Base-by-base conservation (phyloP, 768 basidiomycete genomes). In the Paxillus rubicundulus region DNA sequence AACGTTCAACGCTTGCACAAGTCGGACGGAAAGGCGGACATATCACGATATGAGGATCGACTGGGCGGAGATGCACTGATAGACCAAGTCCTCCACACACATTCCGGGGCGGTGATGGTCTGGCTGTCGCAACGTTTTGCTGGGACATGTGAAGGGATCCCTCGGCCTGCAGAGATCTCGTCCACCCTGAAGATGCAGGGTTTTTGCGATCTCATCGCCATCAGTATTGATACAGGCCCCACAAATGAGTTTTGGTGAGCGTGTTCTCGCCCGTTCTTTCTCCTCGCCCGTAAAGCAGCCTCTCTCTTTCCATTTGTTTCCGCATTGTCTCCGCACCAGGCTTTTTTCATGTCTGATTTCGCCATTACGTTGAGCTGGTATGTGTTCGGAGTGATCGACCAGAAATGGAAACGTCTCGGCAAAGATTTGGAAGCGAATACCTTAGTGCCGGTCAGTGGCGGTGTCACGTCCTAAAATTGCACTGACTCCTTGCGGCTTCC, bases 271-370 rank as follows among this genome's bases (percentile, higher is more conserved):
- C 65, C 62, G 62, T 51, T 61, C 61, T 65, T 64, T 56, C 54
- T 54, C 65, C 64, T 50, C 49, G 3, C 7, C 17, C 40, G 12
- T 21, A n/a, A 39, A 17, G 28, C 33, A 21, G 14, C 20, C 36
- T 33, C 8, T 18, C 27, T 27, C 33, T 17, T 41, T 28, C 49
- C 30, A 14, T 21, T 7, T 16, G 42, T 18, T 36, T 46, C 65
- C 64, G 62, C 64, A 57, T 32, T 67, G 48, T 54, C 60, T 52
- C 65, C 64, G 57, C 59, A 3, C 42, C n/a, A 6, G 50, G 32
- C 13, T 12, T 45, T 12, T 45, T 20, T 24, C 39, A 14, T 20
- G 34, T 43, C 16, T 24, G 34, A 2, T 13, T 38, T 51, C 41
- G 41, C 28, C 39, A 16, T 24, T 45, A 28, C 21, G 16, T 48